Evolutionary conservation across 2,329 filamentous ascomycete genomes (phyloP).

Genomic region (Colletotrichum chrysophilum): DNA sequence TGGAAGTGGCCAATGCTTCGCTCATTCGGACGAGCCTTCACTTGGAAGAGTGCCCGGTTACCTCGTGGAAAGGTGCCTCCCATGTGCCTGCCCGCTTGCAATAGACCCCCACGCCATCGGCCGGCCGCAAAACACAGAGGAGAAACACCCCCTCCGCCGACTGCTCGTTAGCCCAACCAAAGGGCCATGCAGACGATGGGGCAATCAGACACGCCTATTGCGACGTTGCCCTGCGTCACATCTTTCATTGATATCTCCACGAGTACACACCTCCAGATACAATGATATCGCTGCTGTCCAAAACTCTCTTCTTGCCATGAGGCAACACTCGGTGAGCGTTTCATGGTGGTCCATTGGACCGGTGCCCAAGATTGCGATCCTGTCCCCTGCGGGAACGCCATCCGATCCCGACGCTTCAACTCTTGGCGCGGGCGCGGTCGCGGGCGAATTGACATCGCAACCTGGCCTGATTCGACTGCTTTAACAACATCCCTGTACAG

Average conservation of each 20-base stretch:
- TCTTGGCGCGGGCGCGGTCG: not conserved
- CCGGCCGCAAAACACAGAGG: not conserved
- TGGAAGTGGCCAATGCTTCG: not conserved
- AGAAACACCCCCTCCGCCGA: not conserved
- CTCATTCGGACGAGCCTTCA: not conserved
- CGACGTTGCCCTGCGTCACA: not conserved
- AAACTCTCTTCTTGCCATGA: not conserved
- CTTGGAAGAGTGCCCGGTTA: not conserved
- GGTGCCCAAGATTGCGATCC: not conserved
- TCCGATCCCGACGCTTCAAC: not conserved
- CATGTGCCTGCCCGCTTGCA: not conserved
- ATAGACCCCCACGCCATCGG: not conserved
- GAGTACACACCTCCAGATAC: not conserved
- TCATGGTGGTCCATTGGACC: not conserved
- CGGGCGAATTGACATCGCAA: not conserved
- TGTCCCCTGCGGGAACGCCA: not conserved
- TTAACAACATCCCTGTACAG: not conserved
- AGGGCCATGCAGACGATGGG: not conserved
- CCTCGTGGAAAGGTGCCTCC: not conserved
- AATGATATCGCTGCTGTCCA: not conserved
- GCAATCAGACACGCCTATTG: conserved; percentile 8
- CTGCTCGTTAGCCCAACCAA: not conserved
- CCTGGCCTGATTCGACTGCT: not conserved
- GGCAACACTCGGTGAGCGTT: not conserved
- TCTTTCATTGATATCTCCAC: not conserved